Percentiles rank a stretch among this genome's conserved stretches.
These are phyloP conservation scores for Ochetophila trinervis DNA, from an alignment of 306 rosid species.

Conservation along the genomic window DNA sequence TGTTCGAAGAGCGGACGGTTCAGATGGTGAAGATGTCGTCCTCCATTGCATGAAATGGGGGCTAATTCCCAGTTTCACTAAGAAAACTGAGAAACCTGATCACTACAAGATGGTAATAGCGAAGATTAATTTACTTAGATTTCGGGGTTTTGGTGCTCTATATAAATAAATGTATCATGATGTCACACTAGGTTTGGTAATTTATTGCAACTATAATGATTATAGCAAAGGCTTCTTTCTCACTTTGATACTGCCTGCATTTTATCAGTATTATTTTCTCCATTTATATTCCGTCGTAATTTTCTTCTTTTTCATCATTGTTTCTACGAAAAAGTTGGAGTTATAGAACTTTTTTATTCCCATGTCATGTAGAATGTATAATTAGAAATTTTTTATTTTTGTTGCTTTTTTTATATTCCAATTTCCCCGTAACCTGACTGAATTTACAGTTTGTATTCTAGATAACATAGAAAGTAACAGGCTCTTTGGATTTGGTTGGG, in stretches of 20 bases:
- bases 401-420: too few species aligned
- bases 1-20: constrained; percentile 71
- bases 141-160: not conserved
- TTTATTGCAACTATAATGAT: not conserved
- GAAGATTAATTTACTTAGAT: not conserved
- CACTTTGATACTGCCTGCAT: too few species aligned
- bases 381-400: too few species aligned
- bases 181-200: not conserved
- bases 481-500: not conserved
- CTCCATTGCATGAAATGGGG: constrained; percentile 94
- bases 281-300: too few species aligned
- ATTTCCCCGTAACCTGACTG: too few species aligned
- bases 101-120: constrained; percentile 67
- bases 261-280: too few species aligned
- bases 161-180: not conserved
- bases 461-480: not conserved
- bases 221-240: too few species aligned
- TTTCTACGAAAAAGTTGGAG: too few species aligned
- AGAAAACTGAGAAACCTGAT: constrained; percentile 79
- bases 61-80: constrained; percentile 82
- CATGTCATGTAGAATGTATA: too few species aligned
- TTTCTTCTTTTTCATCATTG: too few species aligned
- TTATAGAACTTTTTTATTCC: too few species aligned
- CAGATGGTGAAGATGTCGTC: constrained; percentile 45
- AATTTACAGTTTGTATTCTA: not conserved